Percentiles rank a stretch among this genome's conserved stretches.
Conservation (phyloP, 371 early-diverging fungal genomes). For the Batrachochytrium dendrobatidis region DNA sequence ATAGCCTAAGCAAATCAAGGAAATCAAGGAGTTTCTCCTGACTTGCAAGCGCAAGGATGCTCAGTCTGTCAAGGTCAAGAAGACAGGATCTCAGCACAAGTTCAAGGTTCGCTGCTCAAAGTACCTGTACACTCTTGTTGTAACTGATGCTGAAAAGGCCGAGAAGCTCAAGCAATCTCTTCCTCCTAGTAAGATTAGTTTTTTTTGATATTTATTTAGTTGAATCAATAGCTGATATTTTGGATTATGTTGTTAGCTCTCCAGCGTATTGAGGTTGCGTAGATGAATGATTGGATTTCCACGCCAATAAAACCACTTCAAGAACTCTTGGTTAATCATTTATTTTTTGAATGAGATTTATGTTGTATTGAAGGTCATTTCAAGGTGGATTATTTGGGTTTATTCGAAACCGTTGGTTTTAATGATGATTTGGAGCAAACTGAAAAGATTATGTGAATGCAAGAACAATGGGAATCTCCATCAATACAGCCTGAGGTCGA, state of each 20-base stretch:
- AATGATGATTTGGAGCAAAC: not conserved
- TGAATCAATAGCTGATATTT: no score
- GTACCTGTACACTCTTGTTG: slow-evolving; percentile 95
- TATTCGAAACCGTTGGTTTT: no score
- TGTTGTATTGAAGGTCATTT: no score
- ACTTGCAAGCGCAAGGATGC: slow-evolving; percentile 95
- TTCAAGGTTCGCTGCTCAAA: slow-evolving; percentile 98
- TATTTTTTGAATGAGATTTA: no score
- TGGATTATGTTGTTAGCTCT: no score
- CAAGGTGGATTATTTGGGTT: no score
- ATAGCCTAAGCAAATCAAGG: slow-evolving; percentile 96
- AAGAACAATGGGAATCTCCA: not conserved
- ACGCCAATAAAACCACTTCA: no score
- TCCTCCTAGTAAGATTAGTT: slow-evolving; percentile 40
- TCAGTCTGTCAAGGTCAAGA: slow-evolving; percentile 91
- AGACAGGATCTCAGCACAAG: slow-evolving; percentile 91
- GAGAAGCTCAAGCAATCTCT: slow-evolving; percentile 80
- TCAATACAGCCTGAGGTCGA: not conserved
- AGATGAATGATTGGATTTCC: no score
- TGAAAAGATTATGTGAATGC: not conserved
- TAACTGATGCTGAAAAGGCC: slow-evolving; percentile 93
- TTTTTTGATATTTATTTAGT: no score
- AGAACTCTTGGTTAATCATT: no score
- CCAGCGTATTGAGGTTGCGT: no score
- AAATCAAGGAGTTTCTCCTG: slow-evolving; percentile 97